Evolutionary conservation across 2,329 filamentous ascomycete species (phyloP).

Genomic region (Neonectria neomacrospora): DNA sequence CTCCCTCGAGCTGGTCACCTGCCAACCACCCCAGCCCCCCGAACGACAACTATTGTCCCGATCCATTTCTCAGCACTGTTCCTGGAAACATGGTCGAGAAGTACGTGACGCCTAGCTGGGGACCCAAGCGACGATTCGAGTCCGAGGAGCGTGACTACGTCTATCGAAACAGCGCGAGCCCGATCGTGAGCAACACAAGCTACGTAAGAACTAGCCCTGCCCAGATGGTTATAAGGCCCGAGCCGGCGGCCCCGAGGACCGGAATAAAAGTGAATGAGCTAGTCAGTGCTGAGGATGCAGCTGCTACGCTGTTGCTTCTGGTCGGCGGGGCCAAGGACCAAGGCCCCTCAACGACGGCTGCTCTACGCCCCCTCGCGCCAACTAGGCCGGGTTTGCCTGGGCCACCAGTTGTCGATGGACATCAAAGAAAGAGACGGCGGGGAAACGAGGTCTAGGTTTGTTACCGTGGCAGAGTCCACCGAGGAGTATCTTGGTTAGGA

Average conservation of each 20-base stretch:
- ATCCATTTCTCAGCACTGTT: constrained; percentile 38
- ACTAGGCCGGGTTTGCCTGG: not conserved
- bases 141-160: constrained; percentile 33
- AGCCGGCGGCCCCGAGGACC: constrained; percentile 30
- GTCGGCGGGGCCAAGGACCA: constrained; percentile 33
- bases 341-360: not conserved
- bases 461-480: not conserved
- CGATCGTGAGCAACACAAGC: constrained; percentile 25
- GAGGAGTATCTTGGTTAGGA: not conserved
- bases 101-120: constrained; percentile 28
- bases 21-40: constrained; percentile 32
- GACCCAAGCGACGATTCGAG: constrained; percentile 38
- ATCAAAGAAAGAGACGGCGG: constrained; percentile 40
- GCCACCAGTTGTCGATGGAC: constrained; percentile 16
- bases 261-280: constrained; percentile 3
- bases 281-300: constrained; percentile 18
- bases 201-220: constrained; percentile 29
- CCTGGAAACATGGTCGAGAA: constrained; percentile 32
- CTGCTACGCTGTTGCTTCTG: constrained; percentile 41
- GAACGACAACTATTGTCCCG: constrained; percentile 29
- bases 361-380: not conserved
- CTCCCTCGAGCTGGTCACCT: constrained; percentile 37
- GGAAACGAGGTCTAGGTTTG: constrained; percentile 28
- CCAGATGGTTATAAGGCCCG: constrained; percentile 31
- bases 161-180: constrained; percentile 38